These are phyloP conservation scores for Salvia miltiorrhiza DNA, from an alignment of 257 asterid genomes.

Conservation along the genomic window DNA sequence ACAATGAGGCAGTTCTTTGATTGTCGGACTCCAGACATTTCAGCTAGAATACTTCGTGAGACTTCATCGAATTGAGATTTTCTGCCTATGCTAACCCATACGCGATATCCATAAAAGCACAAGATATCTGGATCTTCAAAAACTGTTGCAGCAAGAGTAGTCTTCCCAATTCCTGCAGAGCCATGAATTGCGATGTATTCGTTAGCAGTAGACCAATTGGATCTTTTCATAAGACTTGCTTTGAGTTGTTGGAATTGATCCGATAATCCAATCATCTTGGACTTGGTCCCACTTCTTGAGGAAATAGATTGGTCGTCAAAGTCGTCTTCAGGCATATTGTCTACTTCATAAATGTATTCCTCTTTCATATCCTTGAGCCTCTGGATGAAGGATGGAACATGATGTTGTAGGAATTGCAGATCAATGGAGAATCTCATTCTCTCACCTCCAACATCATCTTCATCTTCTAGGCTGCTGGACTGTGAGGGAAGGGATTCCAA, in stretches of 20 bases:
- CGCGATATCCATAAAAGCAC: not conserved
- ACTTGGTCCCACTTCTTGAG: not conserved
- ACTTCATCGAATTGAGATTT: not conserved
- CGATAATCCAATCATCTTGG: no score
- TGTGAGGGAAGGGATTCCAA: not conserved
- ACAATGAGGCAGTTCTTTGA: slow-evolving; percentile 29
- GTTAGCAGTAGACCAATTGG: no score
- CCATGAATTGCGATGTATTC: not conserved
- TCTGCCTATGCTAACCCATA: not conserved
- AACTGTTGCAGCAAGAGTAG: not conserved
- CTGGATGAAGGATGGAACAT: not conserved
- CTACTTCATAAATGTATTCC: no score
- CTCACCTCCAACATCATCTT: no score
- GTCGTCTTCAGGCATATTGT: no score
- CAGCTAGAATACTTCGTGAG: not conserved
- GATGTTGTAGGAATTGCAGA: not conserved
- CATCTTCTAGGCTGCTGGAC: no score
- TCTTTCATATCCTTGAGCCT: not conserved
- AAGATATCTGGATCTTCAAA: not conserved
- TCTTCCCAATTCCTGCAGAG: slow-evolving; percentile 12
- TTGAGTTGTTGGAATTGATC: no score
- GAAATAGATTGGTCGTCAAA: no score
- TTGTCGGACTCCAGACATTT: not conserved
- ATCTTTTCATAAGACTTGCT: no score
- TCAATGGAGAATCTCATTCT: no score